A percentile compares a stretch with the other conserved stretches of the same genome.
These are phyloP conservation scores for Clarkia xantiana DNA, from an alignment of 345 rosid genomes.

Conservation along the genomic window DNA sequence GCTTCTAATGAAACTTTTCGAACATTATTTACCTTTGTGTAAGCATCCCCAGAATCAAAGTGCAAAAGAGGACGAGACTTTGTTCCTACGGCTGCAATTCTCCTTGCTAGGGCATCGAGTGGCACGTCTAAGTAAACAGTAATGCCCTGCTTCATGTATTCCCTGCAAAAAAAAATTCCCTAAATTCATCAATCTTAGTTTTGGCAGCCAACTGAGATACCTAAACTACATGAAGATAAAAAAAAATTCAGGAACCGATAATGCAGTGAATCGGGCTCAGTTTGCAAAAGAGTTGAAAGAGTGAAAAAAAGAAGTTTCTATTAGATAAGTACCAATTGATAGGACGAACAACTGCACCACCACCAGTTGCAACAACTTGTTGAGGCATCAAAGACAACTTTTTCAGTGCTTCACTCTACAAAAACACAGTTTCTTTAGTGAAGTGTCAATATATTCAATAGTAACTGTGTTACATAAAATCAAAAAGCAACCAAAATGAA, in stretches of 20 bases:
- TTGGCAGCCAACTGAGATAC: neutral
- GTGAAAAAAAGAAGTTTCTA: too few relatives aligned
- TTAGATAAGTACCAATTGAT: constrained; percentile 20
- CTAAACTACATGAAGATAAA: too few relatives aligned
- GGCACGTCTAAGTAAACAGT: constrained; percentile 30
- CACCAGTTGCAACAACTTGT: constrained; percentile 37
- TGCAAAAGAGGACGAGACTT: constrained; percentile 28
- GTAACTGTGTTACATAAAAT: too few relatives aligned
- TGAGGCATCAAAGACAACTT: constrained; percentile 17
- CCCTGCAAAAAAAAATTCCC: constrained; percentile 11
- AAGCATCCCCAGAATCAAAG: constrained; percentile 23
- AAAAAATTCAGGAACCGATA: too few relatives aligned
- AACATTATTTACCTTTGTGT: constrained; percentile 19
- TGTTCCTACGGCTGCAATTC: constrained; percentile 41
- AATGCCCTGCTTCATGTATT: constrained; percentile 25
- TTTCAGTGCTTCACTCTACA: constrained; percentile 28
- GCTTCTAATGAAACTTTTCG: neutral
- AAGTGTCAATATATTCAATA: too few relatives aligned
- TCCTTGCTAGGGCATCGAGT: constrained; percentile 32
- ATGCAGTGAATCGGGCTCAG: too few relatives aligned
- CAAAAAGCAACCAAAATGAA: too few relatives aligned
- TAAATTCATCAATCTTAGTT: neutral
- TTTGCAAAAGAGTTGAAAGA: too few relatives aligned
- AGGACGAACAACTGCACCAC: constrained; percentile 32
- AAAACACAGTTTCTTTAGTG: too few relatives aligned